A percentile compares a stretch with the other conserved stretches of the same genome.
Evolutionary conservation across 495 filamentous ascomycete species (phyloP).

Genomic region (Talaromyces borbonicus): DNA sequence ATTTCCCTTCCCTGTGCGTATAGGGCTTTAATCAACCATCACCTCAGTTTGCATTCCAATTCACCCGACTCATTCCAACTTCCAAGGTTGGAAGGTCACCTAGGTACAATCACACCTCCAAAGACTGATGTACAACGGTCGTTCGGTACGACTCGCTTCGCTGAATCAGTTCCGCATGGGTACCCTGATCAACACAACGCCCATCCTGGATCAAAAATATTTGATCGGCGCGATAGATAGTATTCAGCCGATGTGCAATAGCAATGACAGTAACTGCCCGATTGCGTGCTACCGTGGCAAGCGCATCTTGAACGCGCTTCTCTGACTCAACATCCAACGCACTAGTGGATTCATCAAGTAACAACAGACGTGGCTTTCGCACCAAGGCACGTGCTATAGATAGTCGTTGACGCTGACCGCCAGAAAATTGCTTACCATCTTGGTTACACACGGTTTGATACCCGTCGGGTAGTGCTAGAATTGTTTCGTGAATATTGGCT

Average conservation of each 20-base stretch:
- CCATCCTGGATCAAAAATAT: constrained; percentile 71
- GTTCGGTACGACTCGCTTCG: constrained; percentile 47
- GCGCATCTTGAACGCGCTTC: constrained; percentile 56
- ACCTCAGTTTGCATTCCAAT: too few relatives aligned
- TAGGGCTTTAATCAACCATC: too few relatives aligned
- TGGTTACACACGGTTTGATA: constrained; percentile 57
- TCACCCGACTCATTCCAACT: too few relatives aligned
- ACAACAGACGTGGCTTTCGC: constrained; percentile 55
- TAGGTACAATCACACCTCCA: constrained; percentile 21
- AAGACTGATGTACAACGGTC: constrained; percentile 38
- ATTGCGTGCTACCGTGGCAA: constrained; percentile 47
- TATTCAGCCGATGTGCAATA: constrained; percentile 69
- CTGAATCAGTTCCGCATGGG: constrained; percentile 56
- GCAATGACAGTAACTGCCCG: constrained; percentile 68
- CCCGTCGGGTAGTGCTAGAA: constrained; percentile 45
- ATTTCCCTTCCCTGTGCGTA: too few relatives aligned
- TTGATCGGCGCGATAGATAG: constrained; percentile 63
- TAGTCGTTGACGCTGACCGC: constrained; percentile 69
- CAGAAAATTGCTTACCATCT: constrained; percentile 54
- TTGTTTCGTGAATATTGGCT: constrained; percentile 50
- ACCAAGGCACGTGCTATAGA: constrained; percentile 69
- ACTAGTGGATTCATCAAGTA: constrained; percentile 73
- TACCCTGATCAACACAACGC: constrained; percentile 54
- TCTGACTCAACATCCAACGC: constrained; percentile 69
- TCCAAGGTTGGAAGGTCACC: too few relatives aligned